These are phyloP conservation scores for Vitis labrusca DNA, from an alignment of 164 flowering plant species.

Conservation along the genomic window DNA sequence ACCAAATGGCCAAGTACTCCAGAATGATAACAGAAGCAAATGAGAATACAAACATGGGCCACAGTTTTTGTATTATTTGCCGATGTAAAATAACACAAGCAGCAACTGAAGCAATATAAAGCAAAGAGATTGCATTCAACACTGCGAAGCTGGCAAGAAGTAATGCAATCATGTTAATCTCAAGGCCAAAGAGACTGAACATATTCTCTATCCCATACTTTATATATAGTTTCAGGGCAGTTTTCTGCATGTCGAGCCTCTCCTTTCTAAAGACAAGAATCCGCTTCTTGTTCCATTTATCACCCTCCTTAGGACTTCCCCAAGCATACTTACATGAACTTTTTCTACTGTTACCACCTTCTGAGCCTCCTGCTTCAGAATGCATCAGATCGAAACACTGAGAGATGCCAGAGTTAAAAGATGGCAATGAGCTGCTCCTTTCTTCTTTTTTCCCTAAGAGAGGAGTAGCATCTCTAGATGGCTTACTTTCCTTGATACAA, in stretches of 20 bases:
- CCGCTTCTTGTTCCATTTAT: slow-evolving; percentile 69
- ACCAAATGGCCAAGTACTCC: slow-evolving; percentile 72
- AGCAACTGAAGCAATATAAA: slow-evolving; percentile 69
- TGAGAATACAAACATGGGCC: slow-evolving; percentile 65
- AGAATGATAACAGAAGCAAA: slow-evolving; percentile 62
- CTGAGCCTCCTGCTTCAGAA: slow-evolving; percentile 31
- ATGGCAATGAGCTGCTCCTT: slow-evolving; percentile 42
- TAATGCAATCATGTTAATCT: slow-evolving; percentile 81
- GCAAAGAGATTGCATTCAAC: slow-evolving; percentile 66
- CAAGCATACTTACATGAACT: slow-evolving; percentile 41
- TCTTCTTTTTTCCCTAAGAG: slow-evolving; percentile 20
- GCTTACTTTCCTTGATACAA: slow-evolving; percentile 27
- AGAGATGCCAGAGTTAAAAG: slow-evolving; percentile 22
- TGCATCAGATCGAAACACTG: slow-evolving; percentile 21
- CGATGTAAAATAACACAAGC: slow-evolving; percentile 68
- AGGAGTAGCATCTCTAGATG: slow-evolving; percentile 21
- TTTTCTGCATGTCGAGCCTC: slow-evolving; percentile 72
- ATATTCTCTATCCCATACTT: slow-evolving; percentile 77
- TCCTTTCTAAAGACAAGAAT: slow-evolving; percentile 56
- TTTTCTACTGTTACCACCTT: slow-evolving; percentile 26
- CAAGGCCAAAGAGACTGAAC: slow-evolving; percentile 79
- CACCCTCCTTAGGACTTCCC: slow-evolving; percentile 67
- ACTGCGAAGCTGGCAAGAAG: slow-evolving; percentile 78
- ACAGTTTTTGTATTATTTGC: slow-evolving; percentile 51
- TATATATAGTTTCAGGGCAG: slow-evolving; percentile 50